Evolutionary conservation across 1,284 basidiomycete species (phyloP).

Genomic region (Wolfiporia cocos): DNA sequence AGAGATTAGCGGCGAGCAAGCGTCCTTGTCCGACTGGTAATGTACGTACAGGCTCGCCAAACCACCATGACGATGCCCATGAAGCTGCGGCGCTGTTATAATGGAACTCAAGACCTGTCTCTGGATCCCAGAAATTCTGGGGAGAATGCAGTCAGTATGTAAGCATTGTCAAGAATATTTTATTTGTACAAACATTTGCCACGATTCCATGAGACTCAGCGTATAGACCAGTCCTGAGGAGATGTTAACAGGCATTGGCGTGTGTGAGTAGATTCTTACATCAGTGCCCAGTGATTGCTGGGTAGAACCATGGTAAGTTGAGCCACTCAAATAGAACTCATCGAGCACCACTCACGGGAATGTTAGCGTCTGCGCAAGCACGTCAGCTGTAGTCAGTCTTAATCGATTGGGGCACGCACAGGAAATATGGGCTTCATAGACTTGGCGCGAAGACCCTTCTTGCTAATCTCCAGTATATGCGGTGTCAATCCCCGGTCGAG

Average conservation of each 20-base stretch:
- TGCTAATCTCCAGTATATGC: slow-evolving; percentile 70
- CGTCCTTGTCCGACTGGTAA: slow-evolving; percentile 23
- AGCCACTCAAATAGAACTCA: not conserved
- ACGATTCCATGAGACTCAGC: slow-evolving; percentile 88
- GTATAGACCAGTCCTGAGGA: slow-evolving; percentile 77
- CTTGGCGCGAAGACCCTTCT: slow-evolving; percentile 78
- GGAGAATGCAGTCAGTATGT: slow-evolving; percentile 2
- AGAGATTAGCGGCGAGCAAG: not conserved
- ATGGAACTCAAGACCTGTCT: slow-evolving; percentile 52
- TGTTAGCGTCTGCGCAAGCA: slow-evolving; percentile 61
- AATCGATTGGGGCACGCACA: slow-evolving; percentile 27
- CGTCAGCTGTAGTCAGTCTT: not conserved
- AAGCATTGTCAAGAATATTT: slow-evolving; percentile 1
- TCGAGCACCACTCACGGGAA: slow-evolving; percentile 62
- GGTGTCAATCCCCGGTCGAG: slow-evolving; percentile 79
- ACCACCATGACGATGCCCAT: slow-evolving; percentile 78
- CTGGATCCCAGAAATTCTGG: slow-evolving; percentile 87
- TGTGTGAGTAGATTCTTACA: slow-evolving; percentile 37
- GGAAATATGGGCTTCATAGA: slow-evolving; percentile 85
- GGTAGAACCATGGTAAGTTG: slow-evolving; percentile 1
- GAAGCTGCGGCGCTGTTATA: slow-evolving; percentile 59
- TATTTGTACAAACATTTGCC: slow-evolving; percentile 60
- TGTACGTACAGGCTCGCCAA: slow-evolving; percentile 84
- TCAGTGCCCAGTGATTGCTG: slow-evolving; percentile 83
- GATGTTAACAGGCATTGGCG: not conserved